These are phyloP conservation scores for Acanthamoeba pearcei DNA, from an alignment of 208 protist species.

Conservation along the genomic window DNA sequence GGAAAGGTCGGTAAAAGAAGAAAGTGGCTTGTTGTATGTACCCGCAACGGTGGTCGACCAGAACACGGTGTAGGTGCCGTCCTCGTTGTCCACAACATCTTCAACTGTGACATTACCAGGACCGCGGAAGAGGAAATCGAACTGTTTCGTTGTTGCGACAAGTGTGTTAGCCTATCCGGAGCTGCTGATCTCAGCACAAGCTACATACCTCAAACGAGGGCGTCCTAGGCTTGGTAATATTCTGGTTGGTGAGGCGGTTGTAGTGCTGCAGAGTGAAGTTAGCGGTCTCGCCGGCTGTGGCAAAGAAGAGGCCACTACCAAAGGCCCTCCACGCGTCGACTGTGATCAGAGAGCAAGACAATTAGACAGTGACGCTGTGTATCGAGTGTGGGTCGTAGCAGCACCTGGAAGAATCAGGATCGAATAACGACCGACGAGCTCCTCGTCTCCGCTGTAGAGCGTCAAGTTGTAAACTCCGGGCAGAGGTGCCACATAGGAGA, in stretches of 20 bases:
- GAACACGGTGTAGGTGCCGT: conserved; percentile 60
- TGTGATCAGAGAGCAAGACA: neutral
- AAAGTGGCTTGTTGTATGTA: neutral
- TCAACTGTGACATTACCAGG: conserved; percentile 9
- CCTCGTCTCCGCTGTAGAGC: neutral
- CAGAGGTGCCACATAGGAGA: conserved; percentile 25
- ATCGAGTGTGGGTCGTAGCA: neutral
- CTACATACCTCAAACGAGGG: conserved; percentile 42
- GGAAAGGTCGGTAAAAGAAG: neutral
- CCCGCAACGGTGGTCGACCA: conserved; percentile 27
- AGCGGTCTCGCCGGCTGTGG: conserved; percentile 12
- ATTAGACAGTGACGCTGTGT: neutral
- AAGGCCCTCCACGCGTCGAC: conserved; percentile 39
- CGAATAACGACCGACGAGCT: neutral
- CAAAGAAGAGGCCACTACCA: conserved; percentile 3
- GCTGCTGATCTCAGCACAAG: neutral
- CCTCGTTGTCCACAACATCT: conserved; percentile 26
- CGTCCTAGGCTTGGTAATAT: conserved; percentile 22
- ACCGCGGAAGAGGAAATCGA: conserved; percentile 72
- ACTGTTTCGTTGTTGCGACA: neutral
- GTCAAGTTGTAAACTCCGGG: conserved; percentile 60
- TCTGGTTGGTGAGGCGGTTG: conserved; percentile 58
- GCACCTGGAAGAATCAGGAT: conserved; percentile 49
- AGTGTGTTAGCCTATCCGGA: neutral
- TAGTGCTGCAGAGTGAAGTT: conserved; percentile 66